phyloP scores from a whole-genome alignment of 1,284 basidiomycete species.

The Irpex sp. region DNA sequence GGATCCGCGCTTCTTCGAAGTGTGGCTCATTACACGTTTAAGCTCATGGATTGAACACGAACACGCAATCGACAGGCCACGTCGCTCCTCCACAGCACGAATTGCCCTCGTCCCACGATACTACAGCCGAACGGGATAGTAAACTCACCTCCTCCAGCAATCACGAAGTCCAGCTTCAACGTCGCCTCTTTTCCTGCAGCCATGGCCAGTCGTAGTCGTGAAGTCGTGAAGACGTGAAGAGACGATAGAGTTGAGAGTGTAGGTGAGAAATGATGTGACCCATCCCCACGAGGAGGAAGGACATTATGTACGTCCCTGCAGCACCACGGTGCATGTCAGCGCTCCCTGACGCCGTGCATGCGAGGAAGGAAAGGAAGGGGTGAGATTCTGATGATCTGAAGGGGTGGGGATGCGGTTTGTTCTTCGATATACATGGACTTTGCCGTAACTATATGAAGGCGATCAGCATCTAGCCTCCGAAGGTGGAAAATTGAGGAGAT shows the following conservation, averaged over 20 bases:
- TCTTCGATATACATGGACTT: not conserved
- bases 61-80: not conserved
- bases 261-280: not conserved
- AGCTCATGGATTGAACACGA: too few species aligned
- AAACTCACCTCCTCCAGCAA: conserved; percentile 11
- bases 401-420: not conserved
- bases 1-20: too few species aligned
- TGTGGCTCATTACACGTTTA: too few species aligned
- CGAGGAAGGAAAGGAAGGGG: not conserved
- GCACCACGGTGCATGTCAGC: not conserved
- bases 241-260: conserved; percentile 2
- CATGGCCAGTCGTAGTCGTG: not conserved
- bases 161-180: conserved; percentile 8
- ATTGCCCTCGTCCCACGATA: not conserved
- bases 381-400: not conserved
- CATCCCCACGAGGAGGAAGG: not conserved
- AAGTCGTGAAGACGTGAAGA: not conserved
- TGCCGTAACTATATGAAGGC: not conserved
- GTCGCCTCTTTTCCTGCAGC: conserved; percentile 4
- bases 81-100: not conserved
- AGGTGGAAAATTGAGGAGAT: not conserved
- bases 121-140: not conserved
- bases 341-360: not conserved
- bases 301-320: not conserved
- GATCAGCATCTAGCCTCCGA: not conserved